Evolutionary conservation across 2,329 filamentous ascomycete genomes (phyloP), one percentile per base, ranked within the genome.

Genomic region (Zasmidium angulare): DNA sequence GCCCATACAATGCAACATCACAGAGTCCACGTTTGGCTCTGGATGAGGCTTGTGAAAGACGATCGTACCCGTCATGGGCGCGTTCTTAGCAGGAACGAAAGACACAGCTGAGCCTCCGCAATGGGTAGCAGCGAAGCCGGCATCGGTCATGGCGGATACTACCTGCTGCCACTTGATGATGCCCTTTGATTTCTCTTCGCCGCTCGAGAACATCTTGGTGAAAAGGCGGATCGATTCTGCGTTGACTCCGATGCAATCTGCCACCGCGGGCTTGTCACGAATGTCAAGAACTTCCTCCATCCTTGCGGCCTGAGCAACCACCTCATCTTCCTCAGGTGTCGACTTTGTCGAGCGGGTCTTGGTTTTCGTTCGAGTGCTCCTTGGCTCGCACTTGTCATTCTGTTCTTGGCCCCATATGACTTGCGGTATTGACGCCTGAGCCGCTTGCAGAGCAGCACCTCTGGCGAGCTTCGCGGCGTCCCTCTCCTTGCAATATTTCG

Each of bases 21-120:
- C 52, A 0, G 67, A 59, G 50, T 72, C 68, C 20, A 73, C 62
- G 6, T 53, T 66, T 0, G 67, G 55, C 2, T 64, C 63, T 1
- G 70, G 71, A 58, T 74, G 71, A 0, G 68, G 71, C 31, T 63
- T 65, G 59, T 73, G 71, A 23, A 74, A 71, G 14, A 62, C 63
- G n/a, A 61, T 58, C 17, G 53, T 54, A 1, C 57, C 60, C 3
- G 31, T 20, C 20, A 43, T 46, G 3, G 36, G 14, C n/a, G 17
- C 21, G 20, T 26, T 21, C 3, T 23, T 29, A 23, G 50, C 9
- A 19, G 48, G 24, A 17, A 22, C 29, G 56, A 58, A 60, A 23
- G 29, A 46, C 20, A 61, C 55, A 9, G 61, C 59, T 21, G 51
- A 55, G 11, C 61, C 61, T 12, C 53, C 54, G 24, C 36, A 49